Percentiles rank a stretch among this genome's conserved stretches.
These are phyloP conservation scores for Mortierella sp. DNA, from an alignment of 371 early-diverging fungal species.

Conservation along the genomic window DNA sequence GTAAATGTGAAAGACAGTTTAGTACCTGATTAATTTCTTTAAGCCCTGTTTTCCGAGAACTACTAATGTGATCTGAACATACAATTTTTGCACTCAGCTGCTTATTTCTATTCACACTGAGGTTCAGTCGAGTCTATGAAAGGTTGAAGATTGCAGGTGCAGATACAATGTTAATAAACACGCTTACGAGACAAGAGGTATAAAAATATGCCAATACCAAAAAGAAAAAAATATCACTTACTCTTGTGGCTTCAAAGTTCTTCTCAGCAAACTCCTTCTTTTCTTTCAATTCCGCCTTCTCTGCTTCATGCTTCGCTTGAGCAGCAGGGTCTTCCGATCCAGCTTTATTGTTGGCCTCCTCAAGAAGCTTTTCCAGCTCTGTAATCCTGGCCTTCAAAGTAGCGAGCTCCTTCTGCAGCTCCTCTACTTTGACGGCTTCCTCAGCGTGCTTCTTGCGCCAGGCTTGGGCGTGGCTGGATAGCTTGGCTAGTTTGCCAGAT, in stretches of 20 bases:
- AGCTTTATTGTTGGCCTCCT: conserved; percentile 27
- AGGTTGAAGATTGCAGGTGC: neutral
- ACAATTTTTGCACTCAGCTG: conserved; percentile 19
- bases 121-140: conserved; percentile 10
- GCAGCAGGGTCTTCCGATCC: conserved; percentile 20
- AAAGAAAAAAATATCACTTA: neutral
- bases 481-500: conserved; percentile 10
- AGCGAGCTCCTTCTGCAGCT: conserved; percentile 29
- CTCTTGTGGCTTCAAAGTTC: conserved; percentile 47
- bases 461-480: conserved; percentile 12
- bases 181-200: too few relatives aligned
- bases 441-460: conserved; percentile 44
- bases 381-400: conserved; percentile 17
- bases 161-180: neutral
- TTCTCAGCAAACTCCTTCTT: conserved; percentile 43
- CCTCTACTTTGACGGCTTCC: conserved; percentile 34
- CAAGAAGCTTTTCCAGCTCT: conserved; percentile 38
- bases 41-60: neutral
- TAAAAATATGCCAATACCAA: neutral
- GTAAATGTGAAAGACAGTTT: neutral
- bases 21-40: too few relatives aligned
- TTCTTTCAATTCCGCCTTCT: conserved; percentile 32
- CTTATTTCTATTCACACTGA: conserved; percentile 32
- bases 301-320: conserved; percentile 31
- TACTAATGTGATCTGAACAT: conserved; percentile 4